These are phyloP conservation scores for Ceratopteris richardii DNA, from an alignment of 75 land plant species.

Conservation along the genomic window DNA sequence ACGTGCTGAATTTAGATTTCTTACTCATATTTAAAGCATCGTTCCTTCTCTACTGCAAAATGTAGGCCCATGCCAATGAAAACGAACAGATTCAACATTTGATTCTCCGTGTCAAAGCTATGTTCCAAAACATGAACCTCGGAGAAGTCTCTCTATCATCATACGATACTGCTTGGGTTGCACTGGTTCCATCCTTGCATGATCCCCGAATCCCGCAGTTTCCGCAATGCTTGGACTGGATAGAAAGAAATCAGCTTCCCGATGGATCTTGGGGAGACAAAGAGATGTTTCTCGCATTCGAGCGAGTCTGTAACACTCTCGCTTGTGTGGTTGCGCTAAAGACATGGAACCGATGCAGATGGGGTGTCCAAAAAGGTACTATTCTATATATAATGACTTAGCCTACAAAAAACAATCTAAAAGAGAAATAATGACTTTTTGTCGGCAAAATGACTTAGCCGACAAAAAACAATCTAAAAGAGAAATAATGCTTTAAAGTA, in stretches of 20 bases:
- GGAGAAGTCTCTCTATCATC: slow-evolving; percentile 51
- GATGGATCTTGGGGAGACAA: slow-evolving; percentile 69
- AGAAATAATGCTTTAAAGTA: no score
- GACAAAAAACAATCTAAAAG: no score
- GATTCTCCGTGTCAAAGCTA: slow-evolving; percentile 9
- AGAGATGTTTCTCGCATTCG: slow-evolving; percentile 30
- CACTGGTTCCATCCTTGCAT: slow-evolving; percentile 34
- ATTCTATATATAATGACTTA: no score
- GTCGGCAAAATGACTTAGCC: no score
- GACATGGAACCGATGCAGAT: slow-evolving; percentile 62
- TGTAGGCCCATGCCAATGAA: no score
- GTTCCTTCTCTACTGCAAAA: no score
- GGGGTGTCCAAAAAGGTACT: no score
- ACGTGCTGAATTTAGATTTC: no score
- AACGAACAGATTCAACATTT: slow-evolving; percentile 15
- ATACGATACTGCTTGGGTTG: slow-evolving; percentile 89
- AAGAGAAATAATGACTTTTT: no score
- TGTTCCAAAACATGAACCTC: slow-evolving; percentile 11
- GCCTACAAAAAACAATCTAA: no score
- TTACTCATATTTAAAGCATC: no score
- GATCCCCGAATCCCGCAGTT: slow-evolving; percentile 41
- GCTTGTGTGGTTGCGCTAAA: slow-evolving; percentile 65
- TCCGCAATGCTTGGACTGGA: slow-evolving; percentile 57
- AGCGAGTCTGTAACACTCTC: slow-evolving; percentile 41
- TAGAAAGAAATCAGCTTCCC: slow-evolving; percentile 49